Percentiles rank a stretch among this genome's conserved stretches.
Conservation (phyloP, 2,329 filamentous ascomycete genomes). For the Decorospora gaudefroyi region DNA sequence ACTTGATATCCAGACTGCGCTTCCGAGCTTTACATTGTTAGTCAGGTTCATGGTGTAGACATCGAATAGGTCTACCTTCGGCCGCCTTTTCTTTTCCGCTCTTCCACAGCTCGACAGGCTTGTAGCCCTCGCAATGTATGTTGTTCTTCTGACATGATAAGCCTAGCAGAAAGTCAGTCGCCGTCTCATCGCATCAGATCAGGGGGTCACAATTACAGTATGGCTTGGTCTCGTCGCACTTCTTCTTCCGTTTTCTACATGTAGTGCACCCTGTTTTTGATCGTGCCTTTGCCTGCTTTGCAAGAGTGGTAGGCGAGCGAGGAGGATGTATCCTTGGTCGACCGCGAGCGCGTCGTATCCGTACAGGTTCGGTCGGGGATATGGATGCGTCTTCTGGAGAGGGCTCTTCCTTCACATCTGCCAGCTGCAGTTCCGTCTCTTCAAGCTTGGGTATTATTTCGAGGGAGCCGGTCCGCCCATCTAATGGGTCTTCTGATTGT, state of each 20-base stretch:
- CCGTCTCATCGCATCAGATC: not conserved
- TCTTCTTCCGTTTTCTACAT: constrained; percentile 65
- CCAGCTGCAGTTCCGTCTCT: constrained; percentile 54
- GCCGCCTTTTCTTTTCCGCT: constrained; percentile 77
- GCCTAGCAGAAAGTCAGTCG: constrained; percentile 56
- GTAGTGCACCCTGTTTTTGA: constrained; percentile 64
- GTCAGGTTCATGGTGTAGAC: constrained; percentile 13
- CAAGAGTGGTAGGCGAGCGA: constrained; percentile 60
- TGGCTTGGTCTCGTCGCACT: constrained; percentile 59
- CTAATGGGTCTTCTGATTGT: constrained; percentile 32
- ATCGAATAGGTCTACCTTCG: too few species aligned
- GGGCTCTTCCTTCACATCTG: constrained; percentile 45
- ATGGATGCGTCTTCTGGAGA: constrained; percentile 40
- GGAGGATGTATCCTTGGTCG: constrained; percentile 81
- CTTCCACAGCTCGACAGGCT: constrained; percentile 83
- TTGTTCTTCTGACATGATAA: constrained; percentile 93
- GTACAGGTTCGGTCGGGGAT: constrained; percentile 44
- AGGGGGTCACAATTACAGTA: constrained; percentile 44
- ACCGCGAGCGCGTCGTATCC: constrained; percentile 61
- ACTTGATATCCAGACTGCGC: constrained; percentile 46
- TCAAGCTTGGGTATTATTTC: constrained; percentile 59
- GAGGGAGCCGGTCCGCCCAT: constrained; percentile 33
- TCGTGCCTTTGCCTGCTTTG: constrained; percentile 75
- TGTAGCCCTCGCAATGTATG: constrained; percentile 87
- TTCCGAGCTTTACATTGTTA: constrained; percentile 40